Evolutionary conservation across 2,329 filamentous ascomycete species (phyloP), one percentile per base, ranked within the genome.

Genomic region (Fusarium irregulare): DNA sequence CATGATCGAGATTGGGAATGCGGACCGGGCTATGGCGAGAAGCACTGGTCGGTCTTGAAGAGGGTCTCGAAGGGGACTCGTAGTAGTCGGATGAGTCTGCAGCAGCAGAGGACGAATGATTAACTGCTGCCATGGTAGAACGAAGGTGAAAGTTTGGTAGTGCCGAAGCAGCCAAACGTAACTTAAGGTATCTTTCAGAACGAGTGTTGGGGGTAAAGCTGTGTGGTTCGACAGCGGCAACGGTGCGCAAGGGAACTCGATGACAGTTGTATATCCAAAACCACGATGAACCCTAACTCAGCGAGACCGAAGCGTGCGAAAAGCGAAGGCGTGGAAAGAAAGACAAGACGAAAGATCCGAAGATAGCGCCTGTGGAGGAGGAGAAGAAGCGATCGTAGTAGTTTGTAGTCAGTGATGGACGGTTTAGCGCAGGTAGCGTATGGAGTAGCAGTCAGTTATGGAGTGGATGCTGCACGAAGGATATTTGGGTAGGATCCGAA

Each of bases 21-120:
- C 80, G 76, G 37, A 83, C 68, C n/a, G 81, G 80, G 60, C 81
- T 83, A 59, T 80, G 74, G 37, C 66, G 56, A 30, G 71, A 64
- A 53, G 71, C 63, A 53, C 73, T 70, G 70, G 62, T 68, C 51
- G 70, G 58, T 55, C 67, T 74, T 18, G 70, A 72, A 40, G 64
- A 49, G 28, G 44, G 34, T 37, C 40, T 69, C 28, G 72, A 45
- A n/a, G 58, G 28, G 37, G 57, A 56, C 34, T 63, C 47, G 48
- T 64, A 48, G 56, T 66, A 61, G 67, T 77, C 73, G 50, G 78
- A 66, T 49, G 79, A 75, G 40, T 72, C 66, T 42, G 77, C 72
- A 42, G 76, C 73, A 47, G 75, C 73, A 58, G 80, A 77, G 57
- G 80, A 75, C 51, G 80, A 79, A 34, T 78, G 72, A 64, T 73